A percentile compares a stretch with the other conserved stretches of the same genome.
These are phyloP conservation scores for Trichoderma sp. DNA, from an alignment of 2,329 filamentous ascomycete species.

Conservation along the genomic window DNA sequence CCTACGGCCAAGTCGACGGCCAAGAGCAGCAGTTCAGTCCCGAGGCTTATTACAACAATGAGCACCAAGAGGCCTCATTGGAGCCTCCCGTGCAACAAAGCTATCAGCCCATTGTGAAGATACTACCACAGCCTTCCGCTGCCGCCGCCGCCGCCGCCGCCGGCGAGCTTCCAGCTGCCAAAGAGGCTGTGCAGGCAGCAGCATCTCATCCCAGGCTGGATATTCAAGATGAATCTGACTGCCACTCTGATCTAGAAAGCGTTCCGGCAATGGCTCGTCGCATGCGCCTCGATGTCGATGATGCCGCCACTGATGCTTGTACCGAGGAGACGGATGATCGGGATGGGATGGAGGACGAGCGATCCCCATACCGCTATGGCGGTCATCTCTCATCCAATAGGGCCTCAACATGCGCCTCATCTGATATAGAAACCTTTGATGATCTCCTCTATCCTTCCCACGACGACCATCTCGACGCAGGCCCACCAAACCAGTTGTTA, in stretches of 20 bases:
- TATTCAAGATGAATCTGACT: slow-evolving; percentile 43
- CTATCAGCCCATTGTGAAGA: slow-evolving; percentile 51
- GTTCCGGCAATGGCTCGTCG: slow-evolving; percentile 31
- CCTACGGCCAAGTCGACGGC: slow-evolving; percentile 17
- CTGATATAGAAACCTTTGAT: slow-evolving; percentile 37
- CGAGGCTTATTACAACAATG: slow-evolving; percentile 40
- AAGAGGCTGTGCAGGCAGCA: slow-evolving; percentile 29
- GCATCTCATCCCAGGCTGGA: slow-evolving; percentile 42
- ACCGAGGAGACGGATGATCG: slow-evolving; percentile 41
- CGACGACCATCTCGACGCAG: slow-evolving; percentile 36
- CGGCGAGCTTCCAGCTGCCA: slow-evolving; percentile 25
- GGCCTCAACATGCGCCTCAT: slow-evolving; percentile 46
- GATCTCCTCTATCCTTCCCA: slow-evolving; percentile 34
- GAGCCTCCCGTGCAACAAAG: slow-evolving; percentile 27
- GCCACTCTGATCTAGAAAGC: slow-evolving; percentile 41
- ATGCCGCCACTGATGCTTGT: slow-evolving; percentile 40
- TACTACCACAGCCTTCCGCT: slow-evolving; percentile 48
- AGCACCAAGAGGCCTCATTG: slow-evolving; percentile 37
- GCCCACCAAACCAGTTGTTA: slow-evolving; percentile 48
- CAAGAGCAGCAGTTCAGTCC: slow-evolving; percentile 32
- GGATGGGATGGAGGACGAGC: slow-evolving; percentile 34
- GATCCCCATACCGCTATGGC: slow-evolving; percentile 34
- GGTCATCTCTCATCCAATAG: slow-evolving; percentile 39
- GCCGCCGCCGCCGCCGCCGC: too few relatives aligned
- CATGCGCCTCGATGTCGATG: slow-evolving; percentile 35